Conservation (phyloP, 805 yeast genomes). For the Helenozyma baotianmanensis region DNA sequence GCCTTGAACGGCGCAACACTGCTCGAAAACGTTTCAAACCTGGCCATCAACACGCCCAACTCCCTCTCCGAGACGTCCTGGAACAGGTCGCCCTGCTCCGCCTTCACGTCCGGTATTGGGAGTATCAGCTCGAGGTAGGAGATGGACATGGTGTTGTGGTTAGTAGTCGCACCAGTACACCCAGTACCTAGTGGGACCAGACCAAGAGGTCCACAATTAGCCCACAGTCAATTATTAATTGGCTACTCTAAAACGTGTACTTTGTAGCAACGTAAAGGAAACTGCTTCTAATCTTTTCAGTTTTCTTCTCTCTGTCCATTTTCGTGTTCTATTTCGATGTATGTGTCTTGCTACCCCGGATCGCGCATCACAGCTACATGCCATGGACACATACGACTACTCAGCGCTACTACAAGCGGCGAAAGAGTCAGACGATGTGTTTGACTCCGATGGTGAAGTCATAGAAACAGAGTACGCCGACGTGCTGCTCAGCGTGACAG, state of each 20-base stretch:
- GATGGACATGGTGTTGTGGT: conserved; percentile 13
- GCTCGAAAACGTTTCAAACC: conserved; percentile 11
- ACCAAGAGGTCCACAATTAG: too few relatives aligned
- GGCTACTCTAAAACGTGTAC: too few relatives aligned
- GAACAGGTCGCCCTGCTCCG: neutral
- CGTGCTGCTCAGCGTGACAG: conserved; percentile 25
- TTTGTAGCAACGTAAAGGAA: too few relatives aligned
- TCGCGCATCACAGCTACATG: too few relatives aligned
- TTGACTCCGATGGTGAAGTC: neutral
- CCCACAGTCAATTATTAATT: too few relatives aligned
- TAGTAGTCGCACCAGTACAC: too few relatives aligned
- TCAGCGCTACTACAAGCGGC: conserved; percentile 1
- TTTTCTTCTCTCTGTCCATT: too few relatives aligned
- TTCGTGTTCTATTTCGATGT: too few relatives aligned
- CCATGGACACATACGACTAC: neutral
- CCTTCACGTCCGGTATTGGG: conserved; percentile 4
- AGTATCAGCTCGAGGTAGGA: conserved; percentile 14
- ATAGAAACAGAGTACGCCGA: neutral
- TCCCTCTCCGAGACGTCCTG: conserved; percentile 12
- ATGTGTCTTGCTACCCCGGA: too few relatives aligned
- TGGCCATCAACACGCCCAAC: conserved; percentile 13
- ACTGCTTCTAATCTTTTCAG: too few relatives aligned
- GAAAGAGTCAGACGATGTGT: neutral
- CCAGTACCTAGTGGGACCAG: too few relatives aligned
- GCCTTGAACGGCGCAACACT: conserved; percentile 9